Conservation (phyloP, 345 rosid genomes). For the Euclidium syriacum region DNA sequence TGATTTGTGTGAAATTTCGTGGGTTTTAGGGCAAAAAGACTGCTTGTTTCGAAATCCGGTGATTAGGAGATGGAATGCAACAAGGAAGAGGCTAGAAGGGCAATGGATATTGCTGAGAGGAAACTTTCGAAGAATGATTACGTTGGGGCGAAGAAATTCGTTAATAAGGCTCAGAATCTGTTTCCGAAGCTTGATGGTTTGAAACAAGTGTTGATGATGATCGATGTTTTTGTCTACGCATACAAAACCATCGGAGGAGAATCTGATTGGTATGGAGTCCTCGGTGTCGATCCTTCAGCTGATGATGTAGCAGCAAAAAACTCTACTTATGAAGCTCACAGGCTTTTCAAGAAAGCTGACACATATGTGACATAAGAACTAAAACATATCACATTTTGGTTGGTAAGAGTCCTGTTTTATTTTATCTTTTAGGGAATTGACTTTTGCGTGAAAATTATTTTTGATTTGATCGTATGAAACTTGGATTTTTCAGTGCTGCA, state of each 20-base stretch:
- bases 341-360: no score
- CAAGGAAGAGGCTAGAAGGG: slow-evolving; percentile 67
- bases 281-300: slow-evolving; percentile 48
- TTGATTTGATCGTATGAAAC: not conserved
- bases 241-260: slow-evolving; percentile 43
- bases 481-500: no score
- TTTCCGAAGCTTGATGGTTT: slow-evolving; percentile 63
- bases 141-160: slow-evolving; percentile 55
- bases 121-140: slow-evolving; percentile 55
- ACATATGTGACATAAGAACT: no score
- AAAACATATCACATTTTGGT: no score
- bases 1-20: not conserved
- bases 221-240: slow-evolving; percentile 49
- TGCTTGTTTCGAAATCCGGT: no score
- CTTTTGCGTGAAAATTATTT: no score
- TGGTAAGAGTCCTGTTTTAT: no score
- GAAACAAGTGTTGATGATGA: slow-evolving; percentile 42
- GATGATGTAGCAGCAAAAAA: slow-evolving; percentile 53
- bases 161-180: slow-evolving; percentile 60
- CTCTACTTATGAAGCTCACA: no score
- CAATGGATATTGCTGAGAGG: slow-evolving; percentile 69
- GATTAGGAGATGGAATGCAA: slow-evolving; percentile 80
- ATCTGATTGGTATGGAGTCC: slow-evolving; percentile 60
- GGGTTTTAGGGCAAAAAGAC: not conserved
- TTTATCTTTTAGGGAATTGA: no score